Conservation (phyloP, 257 asterid species). For the Euphrasia confusa region DNA sequence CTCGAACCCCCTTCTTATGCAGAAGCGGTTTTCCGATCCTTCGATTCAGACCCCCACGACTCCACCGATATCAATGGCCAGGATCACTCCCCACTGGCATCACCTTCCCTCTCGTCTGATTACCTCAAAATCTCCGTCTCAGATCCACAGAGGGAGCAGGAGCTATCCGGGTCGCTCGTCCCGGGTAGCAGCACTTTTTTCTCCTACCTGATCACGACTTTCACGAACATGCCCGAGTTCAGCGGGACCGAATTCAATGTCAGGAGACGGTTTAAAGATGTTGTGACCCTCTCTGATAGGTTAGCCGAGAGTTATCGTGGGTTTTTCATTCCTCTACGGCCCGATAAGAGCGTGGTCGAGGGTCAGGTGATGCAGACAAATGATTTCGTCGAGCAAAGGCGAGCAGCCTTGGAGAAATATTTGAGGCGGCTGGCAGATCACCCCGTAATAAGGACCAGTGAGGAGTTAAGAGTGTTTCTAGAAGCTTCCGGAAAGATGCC, state of each 20-base stretch:
- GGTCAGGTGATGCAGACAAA: constrained; percentile 86
- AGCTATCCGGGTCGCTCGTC: constrained; percentile 59
- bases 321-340: constrained; percentile 73
- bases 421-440: constrained; percentile 63
- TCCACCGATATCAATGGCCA: constrained; percentile 39
- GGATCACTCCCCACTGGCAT: constrained; percentile 45
- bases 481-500: constrained; percentile 47
- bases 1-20: constrained; percentile 99
- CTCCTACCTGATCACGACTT: constrained; percentile 75
- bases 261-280: constrained; percentile 87
- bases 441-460: constrained; percentile 62
- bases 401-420: constrained; percentile 81
- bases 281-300: constrained; percentile 71
- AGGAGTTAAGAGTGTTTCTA: constrained; percentile 70
- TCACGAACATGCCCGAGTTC: constrained; percentile 62
- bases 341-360: constrained; percentile 94
- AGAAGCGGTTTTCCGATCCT: constrained; percentile 85
- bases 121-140: constrained; percentile 61
- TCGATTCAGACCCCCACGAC: constrained; percentile 49
- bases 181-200: constrained; percentile 54
- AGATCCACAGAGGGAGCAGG: constrained; percentile 84
- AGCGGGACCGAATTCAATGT: constrained; percentile 69
- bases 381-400: constrained; percentile 88
- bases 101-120: constrained; percentile 36
- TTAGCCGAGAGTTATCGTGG: constrained; percentile 75